phyloP scores from a whole-genome alignment of 2,329 filamentous ascomycete species.

The Rosellinia necatrix region DNA sequence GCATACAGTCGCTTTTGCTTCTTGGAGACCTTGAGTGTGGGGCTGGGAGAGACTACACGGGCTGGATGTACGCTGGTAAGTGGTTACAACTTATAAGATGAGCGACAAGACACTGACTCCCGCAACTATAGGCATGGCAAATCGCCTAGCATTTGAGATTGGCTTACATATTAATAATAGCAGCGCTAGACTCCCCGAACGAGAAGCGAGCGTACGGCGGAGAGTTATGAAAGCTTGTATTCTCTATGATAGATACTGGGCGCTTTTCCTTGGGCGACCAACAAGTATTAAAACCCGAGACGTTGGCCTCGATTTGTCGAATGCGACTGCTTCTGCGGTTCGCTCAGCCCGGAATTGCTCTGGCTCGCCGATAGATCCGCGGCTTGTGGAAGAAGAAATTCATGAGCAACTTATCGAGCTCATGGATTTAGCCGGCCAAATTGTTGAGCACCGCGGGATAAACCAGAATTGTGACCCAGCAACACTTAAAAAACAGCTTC shows the following conservation, averaged over 20 bases:
- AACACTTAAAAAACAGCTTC: constrained; percentile 21
- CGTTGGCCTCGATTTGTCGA: constrained; percentile 8
- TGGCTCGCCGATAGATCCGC: not conserved
- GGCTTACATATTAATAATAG: constrained; percentile 21
- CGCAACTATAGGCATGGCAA: constrained; percentile 25
- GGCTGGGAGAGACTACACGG: constrained; percentile 23
- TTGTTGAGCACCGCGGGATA: constrained; percentile 13
- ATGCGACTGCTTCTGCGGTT: not conserved
- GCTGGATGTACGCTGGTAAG: constrained; percentile 30
- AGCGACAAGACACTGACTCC: not conserved
- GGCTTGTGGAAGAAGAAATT: constrained; percentile 21
- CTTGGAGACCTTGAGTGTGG: constrained; percentile 29
- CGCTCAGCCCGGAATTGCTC: not conserved
- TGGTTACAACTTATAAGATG: not conserved
- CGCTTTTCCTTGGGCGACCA: constrained; percentile 23
- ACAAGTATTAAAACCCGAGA: constrained; percentile 22
- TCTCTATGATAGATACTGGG: constrained; percentile 29
- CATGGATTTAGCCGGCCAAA: constrained; percentile 20
- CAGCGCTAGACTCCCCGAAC: constrained; percentile 15
- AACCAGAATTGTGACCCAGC: not conserved
- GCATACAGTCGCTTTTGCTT: constrained; percentile 25
- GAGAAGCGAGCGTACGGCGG: constrained; percentile 18
- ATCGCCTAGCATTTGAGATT: constrained; percentile 24
- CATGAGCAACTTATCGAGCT: constrained; percentile 24
- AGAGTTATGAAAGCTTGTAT: constrained; percentile 28